Base-by-base conservation (phyloP, 805 yeast genomes). In the Lachancea sp. region DNA sequence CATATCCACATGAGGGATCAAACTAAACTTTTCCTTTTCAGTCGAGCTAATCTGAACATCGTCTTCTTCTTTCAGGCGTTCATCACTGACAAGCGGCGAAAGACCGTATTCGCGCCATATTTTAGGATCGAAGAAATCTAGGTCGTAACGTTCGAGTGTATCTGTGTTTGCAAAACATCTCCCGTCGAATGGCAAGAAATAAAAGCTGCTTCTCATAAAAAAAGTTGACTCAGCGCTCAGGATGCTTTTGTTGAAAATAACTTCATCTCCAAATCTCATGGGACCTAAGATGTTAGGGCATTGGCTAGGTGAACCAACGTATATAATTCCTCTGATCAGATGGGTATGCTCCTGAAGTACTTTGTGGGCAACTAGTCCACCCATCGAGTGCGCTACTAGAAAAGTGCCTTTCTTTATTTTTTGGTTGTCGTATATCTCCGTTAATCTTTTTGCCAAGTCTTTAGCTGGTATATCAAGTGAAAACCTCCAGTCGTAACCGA, bases 401-500 rank as follows among this genome's bases (percentile, higher is more conserved):
- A 82, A 66, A 0, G 81, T 74, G 11, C 85, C 88, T 49, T 75
- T 74, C 15, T 78, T 78, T 0, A 32, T 48, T 34, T 46, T 45
- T 75, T 75, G 56, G 46, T 57, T 55, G 20, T 63, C 56, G 10
- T 69, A 60, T 38, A 75, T 70, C n/a, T 56, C 41, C 17, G 66
- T 59, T 22, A 87, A 65, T 5, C 69, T 57, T n/a, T 71, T 63
- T 29, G 64, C 66, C n/a, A 90, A 66, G 49, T 79, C 72, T 6
- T 65, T 59, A 11, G 85, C 68, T 16, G 73, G 66, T 3, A 79
- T 60, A 35, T 79, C 85, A 2, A 79, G 72, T 6, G 90, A 79
- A 5, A 89, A 63, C 55, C 97, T 74, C 97, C 97, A 90, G 67
- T 90, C 97, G 62, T 89, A 90, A n/a, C 95, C 95, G 65, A 82